A percentile compares a stretch with the other conserved stretches of the same genome.
Conservation (phyloP, 305 asterid genomes). For the Solanum aculeatissimum region DNA sequence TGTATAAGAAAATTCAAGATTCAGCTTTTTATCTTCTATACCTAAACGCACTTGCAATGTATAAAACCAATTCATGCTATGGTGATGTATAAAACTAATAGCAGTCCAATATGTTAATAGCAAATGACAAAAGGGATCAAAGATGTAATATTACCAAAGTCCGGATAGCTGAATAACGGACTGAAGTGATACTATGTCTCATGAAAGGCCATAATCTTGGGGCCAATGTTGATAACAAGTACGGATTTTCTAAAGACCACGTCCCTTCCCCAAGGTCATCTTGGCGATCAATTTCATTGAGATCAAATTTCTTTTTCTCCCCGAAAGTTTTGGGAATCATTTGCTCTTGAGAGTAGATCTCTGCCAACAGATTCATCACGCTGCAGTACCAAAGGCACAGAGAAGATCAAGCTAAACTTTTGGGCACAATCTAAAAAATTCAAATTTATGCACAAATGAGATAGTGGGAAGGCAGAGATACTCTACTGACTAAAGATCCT, state of each 20-base stretch:
- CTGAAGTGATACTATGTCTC: constrained; percentile 97
- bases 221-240: constrained; percentile 73
- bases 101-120: neutral
- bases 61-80: neutral
- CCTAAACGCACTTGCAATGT: neutral
- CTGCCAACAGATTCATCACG: constrained; percentile 98
- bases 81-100: neutral
- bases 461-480: neutral
- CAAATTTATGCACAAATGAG: neutral
- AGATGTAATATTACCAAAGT: constrained; percentile 57
- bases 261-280: constrained; percentile 61
- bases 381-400: constrained; percentile 40
- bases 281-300: constrained; percentile 47
- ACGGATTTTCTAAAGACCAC: constrained; percentile 64
- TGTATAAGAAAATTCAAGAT: constrained; percentile 24
- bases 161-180: constrained; percentile 92
- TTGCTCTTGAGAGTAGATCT: constrained; percentile 93
- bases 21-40: neutral
- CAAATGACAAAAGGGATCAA: neutral
- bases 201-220: constrained; percentile 99
- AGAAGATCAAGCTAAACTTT: constrained; percentile 9
- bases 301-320: constrained; percentile 62
- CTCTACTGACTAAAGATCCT: neutral
- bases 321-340: constrained; percentile 78
- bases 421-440: neutral